Conservation (phyloP, 2,329 filamentous ascomycete species). For the Alternaria arborescens region DNA sequence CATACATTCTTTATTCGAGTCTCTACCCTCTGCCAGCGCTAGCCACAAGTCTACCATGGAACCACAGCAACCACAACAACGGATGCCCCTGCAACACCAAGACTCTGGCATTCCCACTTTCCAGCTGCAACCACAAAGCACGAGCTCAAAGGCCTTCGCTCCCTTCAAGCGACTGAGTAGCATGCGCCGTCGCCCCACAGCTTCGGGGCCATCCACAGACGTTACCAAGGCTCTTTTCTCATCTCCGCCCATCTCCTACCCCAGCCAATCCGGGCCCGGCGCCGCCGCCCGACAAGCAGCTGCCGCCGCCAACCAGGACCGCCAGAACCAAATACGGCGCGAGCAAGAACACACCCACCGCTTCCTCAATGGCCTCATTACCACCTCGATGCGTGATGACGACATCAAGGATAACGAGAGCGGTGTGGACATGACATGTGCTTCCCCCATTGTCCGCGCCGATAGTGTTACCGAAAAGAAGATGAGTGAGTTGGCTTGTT, state of each 20-base stretch:
- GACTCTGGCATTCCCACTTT: slow-evolving; percentile 43
- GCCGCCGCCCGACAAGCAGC: slow-evolving; percentile 47
- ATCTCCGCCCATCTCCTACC: slow-evolving; percentile 31
- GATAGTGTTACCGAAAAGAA: slow-evolving; percentile 47
- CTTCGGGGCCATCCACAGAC: slow-evolving; percentile 40
- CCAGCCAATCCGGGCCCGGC: slow-evolving; percentile 28
- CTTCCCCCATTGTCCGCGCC: slow-evolving; percentile 42
- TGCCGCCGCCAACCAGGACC: slow-evolving; percentile 47
- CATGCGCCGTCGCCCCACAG: slow-evolving; percentile 43
- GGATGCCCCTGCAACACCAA: slow-evolving; percentile 41
- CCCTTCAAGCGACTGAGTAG: slow-evolving; percentile 41
- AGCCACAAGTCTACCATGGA: slow-evolving; percentile 32
- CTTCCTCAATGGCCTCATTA: slow-evolving; percentile 41
- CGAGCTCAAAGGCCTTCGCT: slow-evolving; percentile 34
- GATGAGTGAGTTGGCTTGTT: slow-evolving; percentile 39
- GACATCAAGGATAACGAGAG: slow-evolving; percentile 51
- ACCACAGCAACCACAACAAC: slow-evolving; percentile 34
- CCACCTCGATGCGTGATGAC: slow-evolving; percentile 23
- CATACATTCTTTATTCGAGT: slow-evolving; percentile 39
- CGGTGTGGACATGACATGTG: slow-evolving; percentile 50
- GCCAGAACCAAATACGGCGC: slow-evolving; percentile 37
- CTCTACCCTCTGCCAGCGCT: slow-evolving; percentile 24
- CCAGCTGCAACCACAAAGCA: slow-evolving; percentile 18
- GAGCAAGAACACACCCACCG: slow-evolving; percentile 46
- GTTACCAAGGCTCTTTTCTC: slow-evolving; percentile 20